phyloP scores from a whole-genome alignment of 2,329 filamentous ascomycete species.

The Celoporthe dispersa region DNA sequence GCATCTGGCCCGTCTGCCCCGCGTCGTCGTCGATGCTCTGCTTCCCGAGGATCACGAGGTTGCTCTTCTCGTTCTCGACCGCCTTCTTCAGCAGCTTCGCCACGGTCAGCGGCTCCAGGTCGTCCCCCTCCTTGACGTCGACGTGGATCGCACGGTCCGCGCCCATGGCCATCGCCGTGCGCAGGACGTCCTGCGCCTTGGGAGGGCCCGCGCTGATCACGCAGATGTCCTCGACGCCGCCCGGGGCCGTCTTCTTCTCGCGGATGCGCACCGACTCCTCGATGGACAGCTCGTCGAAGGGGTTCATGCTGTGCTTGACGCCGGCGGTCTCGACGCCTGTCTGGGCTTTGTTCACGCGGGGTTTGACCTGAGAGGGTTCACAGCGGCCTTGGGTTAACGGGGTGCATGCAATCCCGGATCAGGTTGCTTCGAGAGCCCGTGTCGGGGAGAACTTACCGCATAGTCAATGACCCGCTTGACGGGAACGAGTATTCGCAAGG shows the following conservation, averaged over 20 bases:
- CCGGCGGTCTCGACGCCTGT: slow-evolving; percentile 90
- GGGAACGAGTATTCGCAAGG: slow-evolving; percentile 76
- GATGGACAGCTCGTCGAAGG: slow-evolving; percentile 97
- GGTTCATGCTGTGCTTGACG: slow-evolving; percentile 98
- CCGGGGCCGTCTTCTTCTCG: slow-evolving; percentile 75
- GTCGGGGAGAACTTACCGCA: slow-evolving; percentile 60
- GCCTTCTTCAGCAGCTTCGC: slow-evolving; percentile 86
- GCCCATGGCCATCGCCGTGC: slow-evolving; percentile 98
- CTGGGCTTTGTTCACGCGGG: slow-evolving; percentile 70
- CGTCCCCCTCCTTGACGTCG: slow-evolving; percentile 74
- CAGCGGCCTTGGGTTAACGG: neutral
- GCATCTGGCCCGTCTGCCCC: slow-evolving; percentile 96
- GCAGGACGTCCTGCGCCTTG: slow-evolving; percentile 85
- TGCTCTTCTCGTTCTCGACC: slow-evolving; percentile 82
- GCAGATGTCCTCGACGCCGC: slow-evolving; percentile 88
- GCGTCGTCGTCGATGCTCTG: slow-evolving; percentile 98
- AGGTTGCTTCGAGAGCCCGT: neutral
- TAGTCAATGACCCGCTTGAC: slow-evolving; percentile 88
- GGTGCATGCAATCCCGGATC: neutral
- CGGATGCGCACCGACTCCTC: slow-evolving; percentile 95
- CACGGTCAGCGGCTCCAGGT: slow-evolving; percentile 86
- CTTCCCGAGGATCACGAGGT: slow-evolving; percentile 93
- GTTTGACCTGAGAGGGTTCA: slow-evolving; percentile 59
- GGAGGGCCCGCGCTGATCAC: slow-evolving; percentile 85
- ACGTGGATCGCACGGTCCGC: slow-evolving; percentile 92